Percentiles rank a stretch among this genome's conserved stretches.
These are phyloP conservation scores for Tricholoma flavovirens DNA, from an alignment of 768 basidiomycete species.

Conservation along the genomic window DNA sequence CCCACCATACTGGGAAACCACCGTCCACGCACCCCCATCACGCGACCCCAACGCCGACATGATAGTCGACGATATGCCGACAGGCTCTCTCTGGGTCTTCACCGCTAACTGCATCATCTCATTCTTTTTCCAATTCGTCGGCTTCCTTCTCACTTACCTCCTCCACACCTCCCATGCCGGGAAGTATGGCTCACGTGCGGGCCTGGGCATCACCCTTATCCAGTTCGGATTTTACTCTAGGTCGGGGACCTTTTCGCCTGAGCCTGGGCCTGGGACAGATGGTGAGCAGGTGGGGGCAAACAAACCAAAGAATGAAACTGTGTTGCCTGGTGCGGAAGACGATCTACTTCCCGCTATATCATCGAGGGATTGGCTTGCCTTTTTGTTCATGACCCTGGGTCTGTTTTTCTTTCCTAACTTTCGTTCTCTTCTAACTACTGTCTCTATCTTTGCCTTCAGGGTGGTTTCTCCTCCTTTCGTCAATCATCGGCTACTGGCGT, in stretches of 20 bases:
- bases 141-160: conserved; percentile 88
- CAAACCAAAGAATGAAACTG: background rate
- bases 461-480: conserved; percentile 89
- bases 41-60: conserved; percentile 47
- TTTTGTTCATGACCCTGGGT: conserved; percentile 89
- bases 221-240: conserved; percentile 84
- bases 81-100: conserved; percentile 74
- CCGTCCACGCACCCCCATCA: conserved; percentile 72
- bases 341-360: conserved; percentile 29
- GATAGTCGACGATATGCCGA: conserved; percentile 88
- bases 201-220: conserved; percentile 92
- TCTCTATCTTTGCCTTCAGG: conserved; percentile 34
- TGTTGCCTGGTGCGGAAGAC: conserved; percentile 32
- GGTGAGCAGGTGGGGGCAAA: background rate
- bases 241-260: conserved; percentile 25
- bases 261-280: conserved; percentile 1
- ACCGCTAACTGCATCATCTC: conserved; percentile 77
- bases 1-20: conserved; percentile 96
- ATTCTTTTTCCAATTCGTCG: conserved; percentile 96
- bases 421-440: background rate
- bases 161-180: conserved; percentile 90
- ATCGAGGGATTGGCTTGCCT: conserved; percentile 85
- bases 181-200: conserved; percentile 89
- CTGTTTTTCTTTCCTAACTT: conserved; percentile 10
- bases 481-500: conserved; percentile 75